phyloP scores from a whole-genome alignment of 169 alveolate species.

The Plasmodium coatneyi region DNA sequence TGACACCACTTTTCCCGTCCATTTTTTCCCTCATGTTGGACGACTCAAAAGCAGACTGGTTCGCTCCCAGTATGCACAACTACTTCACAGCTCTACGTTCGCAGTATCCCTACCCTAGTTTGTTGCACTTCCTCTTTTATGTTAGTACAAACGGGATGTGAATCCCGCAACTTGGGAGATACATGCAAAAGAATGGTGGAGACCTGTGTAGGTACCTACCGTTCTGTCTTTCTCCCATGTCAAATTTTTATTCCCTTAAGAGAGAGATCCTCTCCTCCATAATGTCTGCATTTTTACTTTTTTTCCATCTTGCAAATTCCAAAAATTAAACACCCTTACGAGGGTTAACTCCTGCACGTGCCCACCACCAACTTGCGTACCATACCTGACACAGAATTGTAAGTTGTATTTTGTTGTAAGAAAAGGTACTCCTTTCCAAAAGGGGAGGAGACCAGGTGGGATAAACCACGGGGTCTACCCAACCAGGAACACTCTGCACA shows the following conservation, averaged over 20 bases:
- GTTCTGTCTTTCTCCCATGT: background rate
- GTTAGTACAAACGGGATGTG: background rate
- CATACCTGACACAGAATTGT: background rate
- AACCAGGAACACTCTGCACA: background rate
- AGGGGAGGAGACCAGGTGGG: background rate
- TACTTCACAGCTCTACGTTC: constrained; percentile 3
- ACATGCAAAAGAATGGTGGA: background rate
- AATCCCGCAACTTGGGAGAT: background rate
- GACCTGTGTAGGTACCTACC: background rate
- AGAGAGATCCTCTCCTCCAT: background rate
- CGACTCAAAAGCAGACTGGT: background rate
- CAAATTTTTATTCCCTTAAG: background rate
- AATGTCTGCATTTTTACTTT: background rate
- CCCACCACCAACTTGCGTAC: background rate
- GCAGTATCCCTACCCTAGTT: constrained; percentile 25
- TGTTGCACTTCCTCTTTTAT: constrained; percentile 40
- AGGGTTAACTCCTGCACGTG: background rate
- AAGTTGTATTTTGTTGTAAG: background rate
- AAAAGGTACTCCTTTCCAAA: background rate
- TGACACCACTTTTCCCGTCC: constrained; percentile 38
- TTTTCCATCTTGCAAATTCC: background rate
- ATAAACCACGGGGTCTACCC: background rate
- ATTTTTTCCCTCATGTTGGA: constrained; percentile 26
- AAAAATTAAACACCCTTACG: background rate
- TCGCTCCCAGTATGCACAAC: background rate